A percentile compares a stretch with the other conserved stretches of the same genome.
These are phyloP conservation scores for Hypoxylon subgilvum DNA, from an alignment of 495 filamentous ascomycete genomes.

Conservation along the genomic window DNA sequence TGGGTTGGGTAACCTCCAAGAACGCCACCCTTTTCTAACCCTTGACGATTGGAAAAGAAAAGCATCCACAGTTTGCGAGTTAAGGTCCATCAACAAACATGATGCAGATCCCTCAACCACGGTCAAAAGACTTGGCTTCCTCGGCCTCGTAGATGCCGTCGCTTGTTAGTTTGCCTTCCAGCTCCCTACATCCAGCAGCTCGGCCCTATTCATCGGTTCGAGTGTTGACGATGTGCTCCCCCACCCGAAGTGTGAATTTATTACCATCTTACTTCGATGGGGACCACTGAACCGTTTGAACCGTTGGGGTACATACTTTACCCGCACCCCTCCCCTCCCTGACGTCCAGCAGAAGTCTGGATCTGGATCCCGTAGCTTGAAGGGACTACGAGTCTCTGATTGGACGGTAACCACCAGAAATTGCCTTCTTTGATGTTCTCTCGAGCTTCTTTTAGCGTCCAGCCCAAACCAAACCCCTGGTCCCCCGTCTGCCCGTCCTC, in stretches of 20 bases:
- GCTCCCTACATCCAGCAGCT: conserved; percentile 25
- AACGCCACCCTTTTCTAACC: conserved; percentile 9
- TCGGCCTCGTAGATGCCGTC: conserved; percentile 37
- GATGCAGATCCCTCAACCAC: conserved; percentile 28
- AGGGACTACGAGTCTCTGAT: too few species aligned
- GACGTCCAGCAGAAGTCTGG: conserved; percentile 38
- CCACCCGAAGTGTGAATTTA: conserved; percentile 24
- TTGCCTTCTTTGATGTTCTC: conserved; percentile 43
- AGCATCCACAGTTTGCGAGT: conserved; percentile 6
- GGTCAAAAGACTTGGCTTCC: background rate
- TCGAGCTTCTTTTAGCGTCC: conserved; percentile 41
- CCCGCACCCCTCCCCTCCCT: conserved; percentile 37
- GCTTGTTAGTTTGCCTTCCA: conserved; percentile 28
- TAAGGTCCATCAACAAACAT: conserved; percentile 4
- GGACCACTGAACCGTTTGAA: conserved; percentile 1
- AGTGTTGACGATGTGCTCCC: conserved; percentile 31
- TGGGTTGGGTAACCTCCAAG: conserved; percentile 36
- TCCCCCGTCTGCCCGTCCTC: conserved; percentile 18
- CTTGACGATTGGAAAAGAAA: conserved; percentile 12
- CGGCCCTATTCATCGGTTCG: conserved; percentile 38
- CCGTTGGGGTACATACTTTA: conserved; percentile 26
- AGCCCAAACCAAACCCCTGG: conserved; percentile 27
- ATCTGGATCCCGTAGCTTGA: too few species aligned
- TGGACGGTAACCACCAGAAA: conserved; percentile 27
- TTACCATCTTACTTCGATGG: conserved; percentile 26